Percentiles rank a stretch among this genome's conserved stretches.
These are phyloP conservation scores for Aspergillus oerlinghausenensis DNA, from an alignment of 2,329 filamentous ascomycete species.

Conservation along the genomic window DNA sequence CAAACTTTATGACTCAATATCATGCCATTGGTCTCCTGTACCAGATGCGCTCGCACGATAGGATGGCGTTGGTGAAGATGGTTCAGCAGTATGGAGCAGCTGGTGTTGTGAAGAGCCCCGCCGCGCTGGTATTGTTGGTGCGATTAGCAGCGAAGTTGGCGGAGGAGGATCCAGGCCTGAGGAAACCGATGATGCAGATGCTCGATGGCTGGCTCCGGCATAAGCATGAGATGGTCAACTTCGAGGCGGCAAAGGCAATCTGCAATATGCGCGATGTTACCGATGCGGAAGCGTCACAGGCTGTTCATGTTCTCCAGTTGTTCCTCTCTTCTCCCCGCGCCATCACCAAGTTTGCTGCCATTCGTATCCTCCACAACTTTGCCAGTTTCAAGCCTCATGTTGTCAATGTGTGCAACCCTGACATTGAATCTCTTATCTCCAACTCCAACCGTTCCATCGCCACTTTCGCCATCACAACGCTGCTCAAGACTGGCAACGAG, in stretches of 20 bases:
- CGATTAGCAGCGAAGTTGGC: slow-evolving; percentile 88
- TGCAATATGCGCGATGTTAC: slow-evolving; percentile 91
- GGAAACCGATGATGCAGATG: slow-evolving; percentile 95
- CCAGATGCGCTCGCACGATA: slow-evolving; percentile 94
- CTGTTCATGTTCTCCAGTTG: slow-evolving; percentile 89
- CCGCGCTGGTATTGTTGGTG: slow-evolving; percentile 87
- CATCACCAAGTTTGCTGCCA: slow-evolving; percentile 95
- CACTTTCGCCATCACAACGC: slow-evolving; percentile 95
- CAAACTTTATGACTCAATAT: slow-evolving; percentile 97
- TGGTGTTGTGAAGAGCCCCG: slow-evolving; percentile 90
- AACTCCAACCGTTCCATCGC: slow-evolving; percentile 97
- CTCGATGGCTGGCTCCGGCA: slow-evolving; percentile 95
- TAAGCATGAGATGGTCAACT: slow-evolving; percentile 99
- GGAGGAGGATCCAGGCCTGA: slow-evolving; percentile 81
- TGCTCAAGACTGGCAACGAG: slow-evolving; percentile 97
- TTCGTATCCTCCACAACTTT: slow-evolving; percentile 93
- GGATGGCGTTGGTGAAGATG: slow-evolving; percentile 99
- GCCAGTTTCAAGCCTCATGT: slow-evolving; percentile 93
- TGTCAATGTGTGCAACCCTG: slow-evolving; percentile 89
- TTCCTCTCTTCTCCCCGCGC: slow-evolving; percentile 94
- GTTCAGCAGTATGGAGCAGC: slow-evolving; percentile 96
- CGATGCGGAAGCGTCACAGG: slow-evolving; percentile 84
- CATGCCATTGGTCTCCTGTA: slow-evolving; percentile 96
- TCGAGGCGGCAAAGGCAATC: slow-evolving; percentile 97
- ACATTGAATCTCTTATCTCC: slow-evolving; percentile 94